Evolutionary conservation across 208 protist species (phyloP).

Genomic region (Leptomonas pyrrhocoris): DNA sequence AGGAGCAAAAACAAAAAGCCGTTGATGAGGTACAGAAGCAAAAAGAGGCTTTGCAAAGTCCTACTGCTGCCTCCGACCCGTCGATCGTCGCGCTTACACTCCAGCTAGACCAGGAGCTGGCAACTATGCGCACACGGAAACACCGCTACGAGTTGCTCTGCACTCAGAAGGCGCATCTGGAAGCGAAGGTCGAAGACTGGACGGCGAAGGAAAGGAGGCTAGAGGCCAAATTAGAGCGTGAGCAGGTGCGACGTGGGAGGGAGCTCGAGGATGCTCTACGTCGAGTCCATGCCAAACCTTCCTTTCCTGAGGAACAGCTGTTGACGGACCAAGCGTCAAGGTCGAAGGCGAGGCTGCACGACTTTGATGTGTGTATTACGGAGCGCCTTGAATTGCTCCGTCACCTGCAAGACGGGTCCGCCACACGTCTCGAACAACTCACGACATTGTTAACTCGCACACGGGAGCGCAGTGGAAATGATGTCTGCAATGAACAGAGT

Average conservation of each 20-base stretch:
- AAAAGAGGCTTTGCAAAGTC: too few relatives aligned
- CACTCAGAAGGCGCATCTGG: conserved; percentile 1
- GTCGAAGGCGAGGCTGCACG: not conserved
- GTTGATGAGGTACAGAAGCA: not conserved
- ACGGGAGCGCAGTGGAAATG: not conserved
- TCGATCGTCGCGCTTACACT: conserved; percentile 1
- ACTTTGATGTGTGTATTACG: conserved; percentile 21
- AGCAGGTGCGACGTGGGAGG: not conserved
- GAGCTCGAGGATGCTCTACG: not conserved
- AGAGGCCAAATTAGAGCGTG: not conserved
- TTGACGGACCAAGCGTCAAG: too few relatives aligned
- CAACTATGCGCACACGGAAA: conserved; percentile 15
- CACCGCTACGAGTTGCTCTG: conserved; percentile 14
- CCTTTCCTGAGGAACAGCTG: not conserved
- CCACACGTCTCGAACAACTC: not conserved
- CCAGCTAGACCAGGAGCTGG: conserved; percentile 14
- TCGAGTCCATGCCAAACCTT: not conserved
- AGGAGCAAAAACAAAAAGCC: not conserved
- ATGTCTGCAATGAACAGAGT: not conserved
- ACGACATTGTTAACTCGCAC: not conserved
- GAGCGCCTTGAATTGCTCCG: conserved; percentile 12
- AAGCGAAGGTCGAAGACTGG: conserved; percentile 6
- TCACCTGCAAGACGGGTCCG: not conserved
- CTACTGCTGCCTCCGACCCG: not conserved
- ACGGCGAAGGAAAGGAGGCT: not conserved